These are phyloP conservation scores for Fusarium torulosum DNA, from an alignment of 2,329 filamentous ascomycete species.

Conservation along the genomic window DNA sequence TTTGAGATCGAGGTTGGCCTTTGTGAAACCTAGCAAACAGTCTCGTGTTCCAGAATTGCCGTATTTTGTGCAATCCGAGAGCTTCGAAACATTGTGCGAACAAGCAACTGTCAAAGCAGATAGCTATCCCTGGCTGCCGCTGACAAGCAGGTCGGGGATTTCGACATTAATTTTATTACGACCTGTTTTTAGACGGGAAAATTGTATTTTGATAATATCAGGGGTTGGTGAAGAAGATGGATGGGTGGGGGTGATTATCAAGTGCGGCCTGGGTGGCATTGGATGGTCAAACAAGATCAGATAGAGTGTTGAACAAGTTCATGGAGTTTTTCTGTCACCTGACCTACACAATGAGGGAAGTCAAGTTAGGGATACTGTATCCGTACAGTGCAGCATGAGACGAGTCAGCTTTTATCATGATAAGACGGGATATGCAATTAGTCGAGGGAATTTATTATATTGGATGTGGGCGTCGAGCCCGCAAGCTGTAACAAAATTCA, in stretches of 20 bases:
- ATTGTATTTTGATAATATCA: conserved; percentile 13
- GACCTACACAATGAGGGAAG: neutral
- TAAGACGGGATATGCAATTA: conserved; percentile 17
- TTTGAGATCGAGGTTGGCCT: conserved; percentile 25
- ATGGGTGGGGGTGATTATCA: conserved; percentile 25
- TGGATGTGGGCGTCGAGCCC: too few relatives aligned
- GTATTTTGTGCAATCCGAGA: conserved; percentile 7
- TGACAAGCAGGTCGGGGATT: conserved; percentile 10
- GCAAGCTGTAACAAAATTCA: neutral
- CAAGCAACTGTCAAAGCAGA: conserved; percentile 3
- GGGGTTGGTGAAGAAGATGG: conserved; percentile 31
- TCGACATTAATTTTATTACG: neutral
- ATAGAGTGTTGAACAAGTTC: too few relatives aligned
- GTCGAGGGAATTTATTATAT: neutral
- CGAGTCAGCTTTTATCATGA: conserved; percentile 27
- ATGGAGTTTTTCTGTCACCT: too few relatives aligned
- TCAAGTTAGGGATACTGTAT: conserved; percentile 11
- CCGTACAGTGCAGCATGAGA: conserved; percentile 19
- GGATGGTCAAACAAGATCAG: too few relatives aligned
- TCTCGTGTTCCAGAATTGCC: conserved; percentile 25
- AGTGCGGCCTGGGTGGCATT: neutral
- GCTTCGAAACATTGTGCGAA: neutral
- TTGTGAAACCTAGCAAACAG: conserved; percentile 23
- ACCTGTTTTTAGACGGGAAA: conserved; percentile 2
- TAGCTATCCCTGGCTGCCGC: neutral